Evolutionary conservation across 2,329 filamentous ascomycete species (phyloP).

Genomic region (Thielaviopsis punctulata): DNA sequence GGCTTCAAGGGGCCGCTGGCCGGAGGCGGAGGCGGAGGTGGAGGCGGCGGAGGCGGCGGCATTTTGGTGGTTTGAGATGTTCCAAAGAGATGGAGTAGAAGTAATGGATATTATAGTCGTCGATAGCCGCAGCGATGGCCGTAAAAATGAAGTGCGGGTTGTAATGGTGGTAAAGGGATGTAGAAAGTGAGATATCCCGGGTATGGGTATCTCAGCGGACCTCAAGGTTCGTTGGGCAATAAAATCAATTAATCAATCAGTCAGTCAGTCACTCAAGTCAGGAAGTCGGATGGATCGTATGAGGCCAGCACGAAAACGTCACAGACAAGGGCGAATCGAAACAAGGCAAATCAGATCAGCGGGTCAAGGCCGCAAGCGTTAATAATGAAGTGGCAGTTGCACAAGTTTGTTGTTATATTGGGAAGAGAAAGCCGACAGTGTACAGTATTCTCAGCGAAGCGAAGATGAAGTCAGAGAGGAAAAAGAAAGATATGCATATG

Average conservation of each 20-base stretch:
- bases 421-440: not conserved
- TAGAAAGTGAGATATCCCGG: not conserved
- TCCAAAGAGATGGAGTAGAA: not conserved
- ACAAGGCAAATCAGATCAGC: too few species aligned
- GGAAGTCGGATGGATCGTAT: too few species aligned
- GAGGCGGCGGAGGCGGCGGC: slow-evolving; percentile 52
- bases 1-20: slow-evolving; percentile 45
- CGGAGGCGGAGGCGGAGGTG: slow-evolving; percentile 46
- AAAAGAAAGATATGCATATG: not conserved
- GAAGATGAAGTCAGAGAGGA: too few species aligned
- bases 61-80: slow-evolving; percentile 46
- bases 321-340: not conserved
- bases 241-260: not conserved
- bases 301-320: not conserved
- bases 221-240: too few species aligned
- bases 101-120: not conserved
- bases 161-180: not conserved
- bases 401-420: not conserved
- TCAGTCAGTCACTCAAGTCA: too few species aligned
- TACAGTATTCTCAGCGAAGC: too few species aligned
- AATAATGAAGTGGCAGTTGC: not conserved
- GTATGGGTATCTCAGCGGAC: not conserved
- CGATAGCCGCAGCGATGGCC: not conserved
- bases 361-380: not conserved
- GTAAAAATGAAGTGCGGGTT: not conserved